Evolutionary conservation across 495 filamentous ascomycete species (phyloP).

Genomic region (Podospora sp.): DNA sequence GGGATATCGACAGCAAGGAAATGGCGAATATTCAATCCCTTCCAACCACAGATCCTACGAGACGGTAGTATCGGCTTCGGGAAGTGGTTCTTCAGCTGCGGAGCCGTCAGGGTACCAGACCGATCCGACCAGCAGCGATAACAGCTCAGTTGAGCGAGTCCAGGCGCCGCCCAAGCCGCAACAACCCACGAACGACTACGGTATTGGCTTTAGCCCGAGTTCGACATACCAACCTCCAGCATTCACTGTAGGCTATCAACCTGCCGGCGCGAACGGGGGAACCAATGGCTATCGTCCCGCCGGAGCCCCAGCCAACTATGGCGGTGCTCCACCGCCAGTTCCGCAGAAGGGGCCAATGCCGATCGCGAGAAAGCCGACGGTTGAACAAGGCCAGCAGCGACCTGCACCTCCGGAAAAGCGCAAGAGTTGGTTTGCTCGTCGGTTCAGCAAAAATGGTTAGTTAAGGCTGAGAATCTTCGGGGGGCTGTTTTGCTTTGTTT

Average conservation of each 20-base stretch:
- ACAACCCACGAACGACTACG: conserved; percentile 50
- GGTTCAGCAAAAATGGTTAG: conserved; percentile 70
- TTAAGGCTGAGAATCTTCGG: conserved; percentile 14
- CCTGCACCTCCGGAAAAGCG: conserved; percentile 64
- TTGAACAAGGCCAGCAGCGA: conserved; percentile 36
- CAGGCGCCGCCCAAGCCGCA: conserved; percentile 57
- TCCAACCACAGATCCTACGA: conserved; percentile 79
- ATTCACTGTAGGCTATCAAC: conserved; percentile 36
- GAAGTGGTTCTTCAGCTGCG: conserved; percentile 63
- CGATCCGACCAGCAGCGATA: conserved; percentile 83
- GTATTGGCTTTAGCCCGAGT: conserved; percentile 47
- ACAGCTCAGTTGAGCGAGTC: conserved; percentile 81
- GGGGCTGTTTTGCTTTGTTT: conserved; percentile 16
- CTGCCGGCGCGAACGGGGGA: neutral
- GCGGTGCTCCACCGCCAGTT: conserved; percentile 34
- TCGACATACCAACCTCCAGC: conserved; percentile 39
- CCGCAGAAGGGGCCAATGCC: conserved; percentile 43
- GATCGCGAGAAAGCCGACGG: conserved; percentile 39
- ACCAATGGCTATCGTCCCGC: conserved; percentile 18
- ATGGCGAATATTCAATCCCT: conserved; percentile 63
- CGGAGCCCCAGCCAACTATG: conserved; percentile 13
- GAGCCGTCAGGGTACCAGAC: conserved; percentile 80
- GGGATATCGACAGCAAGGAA: conserved; percentile 36
- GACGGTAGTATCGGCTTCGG: conserved; percentile 73
- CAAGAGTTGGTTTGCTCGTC: conserved; percentile 84